Evolutionary conservation across 1,284 basidiomycete genomes (phyloP).

Genomic region (Microbotryum violaceum): DNA sequence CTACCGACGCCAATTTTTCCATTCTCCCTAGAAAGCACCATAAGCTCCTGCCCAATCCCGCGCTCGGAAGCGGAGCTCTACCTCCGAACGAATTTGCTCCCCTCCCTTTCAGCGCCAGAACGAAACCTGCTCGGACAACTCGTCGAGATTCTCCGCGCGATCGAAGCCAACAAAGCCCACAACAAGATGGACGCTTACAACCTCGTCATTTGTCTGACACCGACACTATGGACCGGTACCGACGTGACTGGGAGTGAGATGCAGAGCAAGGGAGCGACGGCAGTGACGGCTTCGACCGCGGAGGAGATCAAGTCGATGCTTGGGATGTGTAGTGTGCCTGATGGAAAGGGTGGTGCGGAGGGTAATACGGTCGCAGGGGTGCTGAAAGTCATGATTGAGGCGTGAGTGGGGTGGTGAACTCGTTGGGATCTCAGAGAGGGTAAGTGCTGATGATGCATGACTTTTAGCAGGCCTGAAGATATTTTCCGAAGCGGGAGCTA

Average conservation of each 20-base stretch:
- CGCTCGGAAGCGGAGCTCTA: constrained; percentile 2
- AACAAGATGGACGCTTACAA: constrained; percentile 33
- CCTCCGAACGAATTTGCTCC: constrained; percentile 15
- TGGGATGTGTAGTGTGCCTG: too few species aligned
- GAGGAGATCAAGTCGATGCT: background rate
- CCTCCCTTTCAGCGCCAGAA: background rate
- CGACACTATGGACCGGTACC: constrained; percentile 9
- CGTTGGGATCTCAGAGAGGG: too few species aligned
- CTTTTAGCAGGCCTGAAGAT: too few species aligned
- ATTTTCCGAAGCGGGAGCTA: too few species aligned
- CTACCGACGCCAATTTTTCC: constrained; percentile 25
- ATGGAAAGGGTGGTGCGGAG: too few species aligned
- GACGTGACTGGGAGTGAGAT: too few species aligned
- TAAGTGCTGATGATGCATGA: too few species aligned
- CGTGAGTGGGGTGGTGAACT: too few species aligned
- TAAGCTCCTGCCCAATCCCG: background rate
- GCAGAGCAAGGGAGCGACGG: background rate
- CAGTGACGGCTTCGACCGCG: background rate
- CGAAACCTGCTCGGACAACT: constrained; percentile 13
- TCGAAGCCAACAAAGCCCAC: background rate
- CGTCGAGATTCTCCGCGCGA: constrained; percentile 8
- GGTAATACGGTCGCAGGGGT: too few species aligned
- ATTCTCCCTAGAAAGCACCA: background rate
- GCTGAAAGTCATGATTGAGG: too few species aligned
- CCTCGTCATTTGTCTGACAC: constrained; percentile 30